Evolutionary conservation across 2,329 filamentous ascomycete genomes (phyloP), one percentile per base, ranked within the genome.

Genomic region (Trichoderma sp.): DNA sequence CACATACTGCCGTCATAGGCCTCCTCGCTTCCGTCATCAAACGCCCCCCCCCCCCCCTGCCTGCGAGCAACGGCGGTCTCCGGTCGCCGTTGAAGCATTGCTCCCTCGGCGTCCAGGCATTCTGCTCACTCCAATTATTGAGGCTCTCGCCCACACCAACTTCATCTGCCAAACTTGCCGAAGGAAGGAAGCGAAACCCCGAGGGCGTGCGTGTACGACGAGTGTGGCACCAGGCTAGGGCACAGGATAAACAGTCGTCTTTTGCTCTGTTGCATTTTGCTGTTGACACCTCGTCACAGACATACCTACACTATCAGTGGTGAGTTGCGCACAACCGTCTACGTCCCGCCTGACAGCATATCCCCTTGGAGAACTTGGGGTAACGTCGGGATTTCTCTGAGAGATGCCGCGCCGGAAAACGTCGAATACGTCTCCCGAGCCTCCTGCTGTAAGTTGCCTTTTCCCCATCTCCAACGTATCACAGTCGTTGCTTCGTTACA

Each of bases 401-500:
- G 26, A 67, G 65, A 67, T 65, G 62, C 65, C 65, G 43, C 65
- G 65, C 26, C 62, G 63, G 21, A 65, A 60, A 39, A 24, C 56
- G 1, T 54, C 34, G n/a, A 51, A 50, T 19, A 5, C 28, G 7
- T 61, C 63, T 15, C 43, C 65, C 6, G 56, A 66, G 9, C 52
- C 52, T 17, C 45, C 65, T 50, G 43, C 65, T 62, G 65, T 67
- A 39, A 65, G 65, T 34, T 7, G n/a, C n/a, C 21, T 7, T 15
- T 41, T 39, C 9, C 30, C 10, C 10, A 34, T 12, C 10, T 17
- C 1, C 24, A 9, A 19, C 12, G 34, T 17, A 41, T 19, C 17
- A 3, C 19, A 2, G 19, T 26, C 34, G 21, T 50, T 2, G 14
- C 21, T 9, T 34, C 44, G n/a, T 30, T 34, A 9, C 30, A n/a